Percentiles rank a stretch among this genome's conserved stretches.
phyloP scores from a whole-genome alignment of 176 grass and related monocot species.

The Aegilops umbellulata region DNA sequence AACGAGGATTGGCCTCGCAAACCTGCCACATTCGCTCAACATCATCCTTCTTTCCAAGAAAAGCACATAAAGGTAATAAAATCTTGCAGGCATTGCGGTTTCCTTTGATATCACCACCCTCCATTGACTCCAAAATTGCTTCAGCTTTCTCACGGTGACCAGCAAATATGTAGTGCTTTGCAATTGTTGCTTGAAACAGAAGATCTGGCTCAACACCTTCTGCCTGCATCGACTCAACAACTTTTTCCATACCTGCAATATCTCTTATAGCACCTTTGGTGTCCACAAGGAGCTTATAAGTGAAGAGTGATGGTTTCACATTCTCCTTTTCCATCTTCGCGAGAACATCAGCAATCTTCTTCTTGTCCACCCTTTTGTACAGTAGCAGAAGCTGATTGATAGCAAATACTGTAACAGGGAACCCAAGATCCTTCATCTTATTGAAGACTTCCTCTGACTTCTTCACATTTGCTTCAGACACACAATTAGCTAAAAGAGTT shows the following conservation, averaged over 20 bases:
- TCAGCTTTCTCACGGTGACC: slow-evolving; percentile 69
- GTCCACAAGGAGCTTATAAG: slow-evolving; percentile 74
- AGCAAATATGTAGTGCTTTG: slow-evolving; percentile 54
- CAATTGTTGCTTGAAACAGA: slow-evolving; percentile 43
- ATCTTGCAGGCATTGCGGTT: slow-evolving; percentile 50
- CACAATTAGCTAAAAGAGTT: slow-evolving; percentile 70
- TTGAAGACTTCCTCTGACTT: slow-evolving; percentile 73
- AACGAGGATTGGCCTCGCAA: slow-evolving; percentile 41
- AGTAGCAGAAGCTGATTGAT: slow-evolving; percentile 77
- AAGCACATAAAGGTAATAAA: slow-evolving; percentile 57
- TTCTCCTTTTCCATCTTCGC: slow-evolving; percentile 70
- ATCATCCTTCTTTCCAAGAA: slow-evolving; percentile 53
- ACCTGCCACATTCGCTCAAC: slow-evolving; percentile 66
- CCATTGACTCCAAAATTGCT: slow-evolving; percentile 45
- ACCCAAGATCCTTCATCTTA: slow-evolving; percentile 59
- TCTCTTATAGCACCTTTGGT: slow-evolving; percentile 47
- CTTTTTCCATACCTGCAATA: slow-evolving; percentile 59
- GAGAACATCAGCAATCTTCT: slow-evolving; percentile 74
- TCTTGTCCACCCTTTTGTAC: slow-evolving; percentile 67
- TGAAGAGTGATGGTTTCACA: slow-evolving; percentile 62
- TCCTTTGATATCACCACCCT: slow-evolving; percentile 55
- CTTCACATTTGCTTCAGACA: slow-evolving; percentile 39
- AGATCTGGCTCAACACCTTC: slow-evolving; percentile 58
- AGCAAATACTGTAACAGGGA: slow-evolving; percentile 44
- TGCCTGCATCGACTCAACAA: slow-evolving; percentile 52